A percentile compares a stretch with the other conserved stretches of the same genome.
phyloP scores from a whole-genome alignment of 148 eudicot species.

The Rhododendron williamsianum region DNA sequence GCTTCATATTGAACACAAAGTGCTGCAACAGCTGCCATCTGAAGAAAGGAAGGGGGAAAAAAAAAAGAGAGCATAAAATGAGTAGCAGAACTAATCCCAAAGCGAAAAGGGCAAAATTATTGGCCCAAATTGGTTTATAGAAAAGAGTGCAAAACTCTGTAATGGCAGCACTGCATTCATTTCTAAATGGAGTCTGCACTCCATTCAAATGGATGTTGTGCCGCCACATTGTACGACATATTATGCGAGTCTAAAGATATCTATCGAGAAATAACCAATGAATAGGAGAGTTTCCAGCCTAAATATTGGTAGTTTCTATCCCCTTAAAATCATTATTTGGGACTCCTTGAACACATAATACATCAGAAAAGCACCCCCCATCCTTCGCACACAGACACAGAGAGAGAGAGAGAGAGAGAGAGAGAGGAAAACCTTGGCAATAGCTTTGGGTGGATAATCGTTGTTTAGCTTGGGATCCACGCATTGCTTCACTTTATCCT shows the following conservation, averaged over 20 bases:
- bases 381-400: too few relatives aligned
- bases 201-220: not conserved
- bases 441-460: conserved; percentile 77
- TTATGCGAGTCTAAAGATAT: not conserved
- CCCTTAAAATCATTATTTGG: not conserved
- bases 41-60: not conserved
- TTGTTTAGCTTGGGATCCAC: conserved; percentile 85
- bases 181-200: not conserved
- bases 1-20: conserved; percentile 95
- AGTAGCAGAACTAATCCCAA: not conserved
- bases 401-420: too few relatives aligned
- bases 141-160: not conserved
- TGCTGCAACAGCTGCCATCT: conserved; percentile 98
- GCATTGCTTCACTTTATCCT: conserved; percentile 95
- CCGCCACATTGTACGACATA: not conserved
- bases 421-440: conserved; percentile 55
- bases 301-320: not conserved
- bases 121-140: not conserved
- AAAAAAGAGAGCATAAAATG: not conserved
- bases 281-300: not conserved
- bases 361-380: not conserved
- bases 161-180: not conserved
- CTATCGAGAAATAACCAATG: not conserved
- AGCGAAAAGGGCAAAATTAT: not conserved
- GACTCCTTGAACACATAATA: not conserved